Conservation (phyloP, 2,329 filamentous ascomycete species). For the Pyrenochaeta sp. region DNA sequence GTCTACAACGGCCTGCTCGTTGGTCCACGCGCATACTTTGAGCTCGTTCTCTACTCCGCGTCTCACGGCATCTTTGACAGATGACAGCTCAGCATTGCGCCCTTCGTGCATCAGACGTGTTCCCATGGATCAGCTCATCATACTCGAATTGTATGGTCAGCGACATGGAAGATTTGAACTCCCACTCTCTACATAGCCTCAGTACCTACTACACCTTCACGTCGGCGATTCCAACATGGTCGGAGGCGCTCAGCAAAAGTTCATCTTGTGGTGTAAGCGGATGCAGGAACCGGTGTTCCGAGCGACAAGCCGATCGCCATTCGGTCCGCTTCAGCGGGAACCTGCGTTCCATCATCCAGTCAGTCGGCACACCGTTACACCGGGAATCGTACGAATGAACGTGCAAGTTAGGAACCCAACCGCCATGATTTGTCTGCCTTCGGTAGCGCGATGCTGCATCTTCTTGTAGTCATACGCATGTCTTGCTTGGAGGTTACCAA, state of each 20-base stretch:
- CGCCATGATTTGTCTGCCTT: neutral
- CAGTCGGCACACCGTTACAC: neutral
- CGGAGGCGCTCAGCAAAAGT: neutral
- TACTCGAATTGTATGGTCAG: neutral
- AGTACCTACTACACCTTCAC: neutral
- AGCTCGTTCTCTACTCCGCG: neutral
- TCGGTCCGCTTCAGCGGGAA: neutral
- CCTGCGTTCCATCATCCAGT: neutral
- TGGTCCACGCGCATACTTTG: neutral
- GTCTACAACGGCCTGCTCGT: neutral
- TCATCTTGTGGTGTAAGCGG: neutral
- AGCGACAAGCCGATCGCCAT: neutral
- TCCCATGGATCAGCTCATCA: neutral
- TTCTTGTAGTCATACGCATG: neutral
- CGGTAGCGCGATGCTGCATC: neutral
- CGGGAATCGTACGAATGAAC: neutral
- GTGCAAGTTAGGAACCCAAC: neutral
- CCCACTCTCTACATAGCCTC: neutral
- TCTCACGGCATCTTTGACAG: neutral
- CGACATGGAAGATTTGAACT: neutral
- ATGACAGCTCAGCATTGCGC: neutral
- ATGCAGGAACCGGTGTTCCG: neutral
- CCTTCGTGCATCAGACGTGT: neutral
- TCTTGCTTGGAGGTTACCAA: too few species aligned
- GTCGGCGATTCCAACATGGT: neutral